Percentiles rank a stretch among this genome's conserved stretches.
Evolutionary conservation across 2,329 filamentous ascomycete species (phyloP).

Genomic region (Scedosporium dehoogii): DNA sequence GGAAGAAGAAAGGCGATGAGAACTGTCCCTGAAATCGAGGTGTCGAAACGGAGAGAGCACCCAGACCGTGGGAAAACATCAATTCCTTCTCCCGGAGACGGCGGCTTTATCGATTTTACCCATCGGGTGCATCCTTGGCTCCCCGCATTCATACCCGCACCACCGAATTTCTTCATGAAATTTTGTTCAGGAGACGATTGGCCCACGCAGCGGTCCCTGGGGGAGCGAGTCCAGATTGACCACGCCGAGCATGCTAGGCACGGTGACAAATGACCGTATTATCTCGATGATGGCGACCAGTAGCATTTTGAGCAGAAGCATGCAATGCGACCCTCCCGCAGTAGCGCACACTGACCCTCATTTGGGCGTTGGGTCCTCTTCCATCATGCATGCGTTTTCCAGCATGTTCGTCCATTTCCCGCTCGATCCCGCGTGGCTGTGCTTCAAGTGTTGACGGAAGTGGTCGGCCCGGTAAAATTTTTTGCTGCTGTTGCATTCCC

Average conservation of each 20-base stretch:
- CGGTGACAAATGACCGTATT: not conserved
- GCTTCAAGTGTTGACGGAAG: conserved; percentile 95
- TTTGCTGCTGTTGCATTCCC: conserved; percentile 96
- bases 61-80: too few species aligned
- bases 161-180: not conserved
- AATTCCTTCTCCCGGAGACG: not conserved
- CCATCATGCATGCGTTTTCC: conserved; percentile 93
- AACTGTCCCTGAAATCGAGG: too few species aligned
- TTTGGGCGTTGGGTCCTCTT: conserved; percentile 53
- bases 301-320: not conserved
- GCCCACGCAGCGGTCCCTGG: not conserved
- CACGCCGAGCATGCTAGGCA: not conserved
- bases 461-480: conserved; percentile 98
- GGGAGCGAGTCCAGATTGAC: not conserved
- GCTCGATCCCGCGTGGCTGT: conserved; percentile 90
- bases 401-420: conserved; percentile 99
- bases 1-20: too few species aligned
- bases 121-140: not conserved
- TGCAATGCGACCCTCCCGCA: not conserved
- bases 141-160: not conserved
- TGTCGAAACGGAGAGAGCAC: too few species aligned
- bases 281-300: not conserved
- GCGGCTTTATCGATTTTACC: not conserved
- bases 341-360: not conserved
- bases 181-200: not conserved